Percentiles rank a stretch among this genome's conserved stretches.
These are phyloP conservation scores for Coelastrella sp. DNA, from an alignment of 139 green algal species.

Conservation along the genomic window DNA sequence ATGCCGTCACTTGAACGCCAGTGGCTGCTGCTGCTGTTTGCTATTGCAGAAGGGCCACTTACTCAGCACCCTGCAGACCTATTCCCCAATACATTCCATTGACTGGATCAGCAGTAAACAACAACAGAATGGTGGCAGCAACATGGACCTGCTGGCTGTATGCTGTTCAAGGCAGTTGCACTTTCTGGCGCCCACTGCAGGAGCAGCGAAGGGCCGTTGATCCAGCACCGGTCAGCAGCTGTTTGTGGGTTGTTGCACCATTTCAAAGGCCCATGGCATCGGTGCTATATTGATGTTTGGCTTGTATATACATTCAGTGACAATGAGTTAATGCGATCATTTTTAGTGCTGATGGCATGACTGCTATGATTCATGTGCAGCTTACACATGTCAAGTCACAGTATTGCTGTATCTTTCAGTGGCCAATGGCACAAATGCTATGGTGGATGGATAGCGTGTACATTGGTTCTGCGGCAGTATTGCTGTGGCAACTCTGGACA, in stretches of 20 bases:
- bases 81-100: constrained; percentile 50
- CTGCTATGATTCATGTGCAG: neutral
- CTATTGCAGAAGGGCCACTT: constrained; percentile 37
- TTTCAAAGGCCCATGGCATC: too few species aligned
- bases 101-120: constrained; percentile 30
- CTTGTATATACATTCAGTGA: too few species aligned
- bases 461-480: too few species aligned
- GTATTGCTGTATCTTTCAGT: neutral
- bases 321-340: too few species aligned
- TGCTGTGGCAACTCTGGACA: too few species aligned
- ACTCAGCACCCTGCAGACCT: constrained; percentile 24
- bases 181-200: neutral
- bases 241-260: too few species aligned
- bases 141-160: neutral
- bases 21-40: neutral
- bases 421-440: too few species aligned
- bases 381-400: neutral
- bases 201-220: neutral
- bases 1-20: neutral
- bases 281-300: too few species aligned
- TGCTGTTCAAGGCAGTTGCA: constrained; percentile 9
- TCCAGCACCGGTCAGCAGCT: neutral
- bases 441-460: too few species aligned
- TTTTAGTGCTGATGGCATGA: neutral
- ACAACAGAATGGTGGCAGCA: neutral